Evolutionary conservation across 2,329 filamentous ascomycete genomes (phyloP), one percentile per base, ranked within the genome.

Genomic region (Sordariomycetes sp.): DNA sequence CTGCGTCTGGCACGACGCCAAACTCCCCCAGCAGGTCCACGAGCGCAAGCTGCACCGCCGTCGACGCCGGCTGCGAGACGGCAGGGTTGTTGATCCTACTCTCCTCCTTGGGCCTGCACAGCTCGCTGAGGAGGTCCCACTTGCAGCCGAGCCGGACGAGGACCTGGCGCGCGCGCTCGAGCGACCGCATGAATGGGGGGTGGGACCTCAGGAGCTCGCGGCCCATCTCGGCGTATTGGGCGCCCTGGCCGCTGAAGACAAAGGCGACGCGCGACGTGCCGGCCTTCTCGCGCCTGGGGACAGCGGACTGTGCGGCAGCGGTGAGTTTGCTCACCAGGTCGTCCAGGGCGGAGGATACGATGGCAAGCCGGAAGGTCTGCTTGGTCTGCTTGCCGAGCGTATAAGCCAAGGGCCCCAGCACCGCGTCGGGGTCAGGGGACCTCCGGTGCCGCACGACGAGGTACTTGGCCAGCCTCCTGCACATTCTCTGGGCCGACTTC

Each of bases 1-100:
- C 67, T 7, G 60, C 59, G 15, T 61, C 42, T 0, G 69, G 68
- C 1, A 52, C 56, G 2, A 74, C 59, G 2, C 63, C 62, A 53
- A 66, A 71, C 2, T 59, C 58, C n/a, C 59, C 53, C 20, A 71
- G 61, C 0, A 72, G 60, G 10, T 73, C 66, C 1, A 73, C 65
- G 0, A 76, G 61, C 2, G 63, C 73, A 1, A 78, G 59, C 58
- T 77, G 75, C 0, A 78, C 22, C 0, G 72, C 72, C 0, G 73
- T 75, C 36, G 68, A 75, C 0, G 72, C 48, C 0, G 75, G 68
- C 56, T 77, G 74, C 10, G 65, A 66, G 15, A 48, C 17, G 3
- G 15, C 42, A 10, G 17, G 15, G 17, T 66, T 54, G 15, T 64
- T 61, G 1, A 67, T 62, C 12, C 63, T 12, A 5, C 10, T 22